Conservation (phyloP, 805 yeast species). For the Cyberlindnera amylophila region DNA sequence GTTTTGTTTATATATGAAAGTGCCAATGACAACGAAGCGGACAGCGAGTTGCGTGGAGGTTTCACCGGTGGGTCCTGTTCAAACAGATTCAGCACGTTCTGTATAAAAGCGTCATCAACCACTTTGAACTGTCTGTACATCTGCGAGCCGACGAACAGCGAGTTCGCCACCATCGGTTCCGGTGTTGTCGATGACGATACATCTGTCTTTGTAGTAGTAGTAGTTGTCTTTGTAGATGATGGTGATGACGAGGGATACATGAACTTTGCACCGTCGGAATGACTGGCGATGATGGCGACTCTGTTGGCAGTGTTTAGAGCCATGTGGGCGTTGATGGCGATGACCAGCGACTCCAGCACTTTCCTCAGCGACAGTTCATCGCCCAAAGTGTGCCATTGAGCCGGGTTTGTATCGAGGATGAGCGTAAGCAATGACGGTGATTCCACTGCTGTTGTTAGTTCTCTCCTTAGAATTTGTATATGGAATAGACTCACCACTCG, state of each 20-base stretch:
- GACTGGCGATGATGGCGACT: slow-evolving; percentile 77
- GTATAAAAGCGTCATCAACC: slow-evolving; percentile 70
- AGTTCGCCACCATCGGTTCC: slow-evolving; percentile 8
- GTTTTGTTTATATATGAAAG: slow-evolving; percentile 70
- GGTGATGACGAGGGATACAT: slow-evolving; percentile 53
- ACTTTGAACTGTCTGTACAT: slow-evolving; percentile 84
- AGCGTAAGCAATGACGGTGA: slow-evolving; percentile 77
- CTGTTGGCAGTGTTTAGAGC: slow-evolving; percentile 80
- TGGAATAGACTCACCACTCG: slow-evolving; percentile 31
- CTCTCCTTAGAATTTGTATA: neutral
- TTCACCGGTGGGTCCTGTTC: slow-evolving; percentile 24
- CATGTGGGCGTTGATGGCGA: slow-evolving; percentile 82
- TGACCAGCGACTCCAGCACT: slow-evolving; percentile 58
- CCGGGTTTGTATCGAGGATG: slow-evolving; percentile 72
- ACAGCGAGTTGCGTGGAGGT: slow-evolving; percentile 46
- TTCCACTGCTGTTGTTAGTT: slow-evolving; percentile 41
- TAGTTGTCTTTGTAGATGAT: neutral
- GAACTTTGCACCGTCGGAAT: slow-evolving; percentile 63
- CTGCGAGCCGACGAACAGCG: slow-evolving; percentile 42
- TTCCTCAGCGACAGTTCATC: slow-evolving; percentile 30
- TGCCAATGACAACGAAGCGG: slow-evolving; percentile 82
- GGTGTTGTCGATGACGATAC: slow-evolving; percentile 20
- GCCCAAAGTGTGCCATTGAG: slow-evolving; percentile 37
- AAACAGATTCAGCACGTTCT: slow-evolving; percentile 46
- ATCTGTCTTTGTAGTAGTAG: too few species aligned